Conservation (phyloP, 441 rosid species). For the Mallotus japonicus region DNA sequence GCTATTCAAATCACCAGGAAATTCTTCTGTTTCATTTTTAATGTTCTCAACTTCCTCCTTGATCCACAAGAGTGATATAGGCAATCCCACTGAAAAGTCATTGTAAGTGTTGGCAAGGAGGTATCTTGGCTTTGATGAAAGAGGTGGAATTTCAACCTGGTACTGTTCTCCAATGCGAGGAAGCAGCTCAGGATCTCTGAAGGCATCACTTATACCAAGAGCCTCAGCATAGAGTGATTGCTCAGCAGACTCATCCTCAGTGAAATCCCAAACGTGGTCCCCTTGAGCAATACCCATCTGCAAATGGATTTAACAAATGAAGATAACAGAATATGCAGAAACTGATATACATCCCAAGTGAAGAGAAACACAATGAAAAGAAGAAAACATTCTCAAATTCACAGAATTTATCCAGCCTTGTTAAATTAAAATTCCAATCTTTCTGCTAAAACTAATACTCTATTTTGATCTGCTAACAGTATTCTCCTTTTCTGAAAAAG, state of each 20-base stretch:
- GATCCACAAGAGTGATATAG: slow-evolving; percentile 47
- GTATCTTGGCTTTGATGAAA: slow-evolving; percentile 25
- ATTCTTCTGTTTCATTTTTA: slow-evolving; percentile 23
- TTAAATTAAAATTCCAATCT: neutral
- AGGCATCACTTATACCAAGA: slow-evolving; percentile 29
- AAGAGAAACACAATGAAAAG: neutral
- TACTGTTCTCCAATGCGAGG: slow-evolving; percentile 53
- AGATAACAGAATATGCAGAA: neutral
- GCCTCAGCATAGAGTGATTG: slow-evolving; percentile 30
- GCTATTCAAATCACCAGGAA: slow-evolving; percentile 18
- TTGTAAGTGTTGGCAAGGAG: slow-evolving; percentile 10
- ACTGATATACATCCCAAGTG: neutral
- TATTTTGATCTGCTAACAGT: neutral
- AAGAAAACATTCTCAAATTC: slow-evolving; percentile 2
- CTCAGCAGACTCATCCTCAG: slow-evolving; percentile 33
- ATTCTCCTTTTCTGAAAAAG: neutral
- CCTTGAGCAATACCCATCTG: slow-evolving; percentile 31
- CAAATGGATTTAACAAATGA: slow-evolving; percentile 17
- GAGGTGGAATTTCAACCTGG: slow-evolving; percentile 50
- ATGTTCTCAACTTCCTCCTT: slow-evolving; percentile 24
- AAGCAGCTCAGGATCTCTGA: slow-evolving; percentile 40
- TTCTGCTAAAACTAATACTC: neutral
- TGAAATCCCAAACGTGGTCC: slow-evolving; percentile 25
- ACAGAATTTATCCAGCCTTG: neutral
- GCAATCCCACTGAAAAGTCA: slow-evolving; percentile 39